Evolutionary conservation across 352 stramenopile species (phyloP).

Genomic region (Phytophthora sp.): DNA sequence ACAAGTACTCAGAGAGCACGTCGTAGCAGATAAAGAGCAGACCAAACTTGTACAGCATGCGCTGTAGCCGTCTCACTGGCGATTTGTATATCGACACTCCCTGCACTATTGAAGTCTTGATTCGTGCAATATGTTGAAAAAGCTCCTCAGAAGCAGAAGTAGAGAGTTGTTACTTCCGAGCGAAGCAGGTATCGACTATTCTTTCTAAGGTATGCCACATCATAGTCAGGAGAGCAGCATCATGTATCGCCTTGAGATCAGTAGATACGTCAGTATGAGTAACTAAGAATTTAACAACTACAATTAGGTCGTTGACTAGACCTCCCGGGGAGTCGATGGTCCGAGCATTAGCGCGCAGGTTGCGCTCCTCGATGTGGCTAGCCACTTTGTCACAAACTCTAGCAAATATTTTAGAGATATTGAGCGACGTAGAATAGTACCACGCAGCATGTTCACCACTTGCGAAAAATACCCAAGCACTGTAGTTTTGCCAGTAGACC

Average conservation of each 20-base stretch:
- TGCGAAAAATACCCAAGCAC: background rate
- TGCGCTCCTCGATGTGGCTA: conserved; percentile 4
- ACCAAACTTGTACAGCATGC: conserved; percentile 24
- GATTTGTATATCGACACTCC: conserved; percentile 16
- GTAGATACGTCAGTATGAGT: background rate
- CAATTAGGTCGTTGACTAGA: background rate
- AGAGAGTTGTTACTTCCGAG: background rate
- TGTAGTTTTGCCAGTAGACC: background rate
- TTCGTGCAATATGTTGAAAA: background rate
- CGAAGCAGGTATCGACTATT: background rate
- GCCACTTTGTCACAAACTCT: conserved; percentile 21
- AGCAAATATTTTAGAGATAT: background rate
- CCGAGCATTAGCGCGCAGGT: conserved; percentile 6
- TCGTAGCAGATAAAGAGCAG: no score
- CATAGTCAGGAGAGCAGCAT: background rate
- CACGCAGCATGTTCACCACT: background rate
- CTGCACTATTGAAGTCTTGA: conserved; percentile 12
- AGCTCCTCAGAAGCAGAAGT: background rate
- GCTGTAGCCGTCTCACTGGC: conserved; percentile 12
- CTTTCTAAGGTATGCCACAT: background rate
- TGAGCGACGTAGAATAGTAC: background rate
- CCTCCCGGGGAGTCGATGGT: background rate
- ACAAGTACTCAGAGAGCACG: background rate
- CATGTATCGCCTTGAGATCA: background rate
- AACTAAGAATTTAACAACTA: background rate